Evolutionary conservation across 352 stramenopile species (phyloP).

Genomic region (Globisporangium okanoganense): DNA sequence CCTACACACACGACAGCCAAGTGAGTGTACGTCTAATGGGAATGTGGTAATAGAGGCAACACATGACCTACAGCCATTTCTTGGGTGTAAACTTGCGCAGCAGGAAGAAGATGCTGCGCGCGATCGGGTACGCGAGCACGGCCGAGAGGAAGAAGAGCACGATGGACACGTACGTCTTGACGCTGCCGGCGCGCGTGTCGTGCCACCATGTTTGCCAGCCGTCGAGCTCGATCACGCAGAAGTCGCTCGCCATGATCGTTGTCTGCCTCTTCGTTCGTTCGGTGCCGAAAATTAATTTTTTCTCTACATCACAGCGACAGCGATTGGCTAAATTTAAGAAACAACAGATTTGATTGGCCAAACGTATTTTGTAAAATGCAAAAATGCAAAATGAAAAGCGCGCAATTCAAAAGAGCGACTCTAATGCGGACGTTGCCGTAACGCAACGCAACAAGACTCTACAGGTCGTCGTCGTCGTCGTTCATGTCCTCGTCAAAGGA

Average conservation of each 20-base stretch:
- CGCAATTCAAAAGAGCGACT: slow-evolving; percentile 7
- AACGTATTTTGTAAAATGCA: slow-evolving; percentile 10
- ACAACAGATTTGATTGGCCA: slow-evolving; percentile 20
- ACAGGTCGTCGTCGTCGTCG: slow-evolving; percentile 25
- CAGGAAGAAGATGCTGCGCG: slow-evolving; percentile 63
- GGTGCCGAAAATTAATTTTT: too few relatives aligned
- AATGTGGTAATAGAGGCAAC: not conserved
- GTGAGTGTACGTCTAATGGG: not conserved
- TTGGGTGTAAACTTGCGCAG: slow-evolving; percentile 45
- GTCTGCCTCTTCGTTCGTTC: too few relatives aligned
- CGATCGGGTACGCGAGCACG: slow-evolving; percentile 62
- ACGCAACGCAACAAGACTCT: not conserved
- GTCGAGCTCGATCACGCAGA: slow-evolving; percentile 45
- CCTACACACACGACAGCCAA: slow-evolving; percentile 13
- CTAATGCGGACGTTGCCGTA: not conserved
- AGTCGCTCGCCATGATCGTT: slow-evolving; percentile 17
- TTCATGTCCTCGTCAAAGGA: slow-evolving; percentile 34
- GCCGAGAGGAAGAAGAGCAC: slow-evolving; percentile 78
- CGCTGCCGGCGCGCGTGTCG: slow-evolving; percentile 37
- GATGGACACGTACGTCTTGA: slow-evolving; percentile 66
- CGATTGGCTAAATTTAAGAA: too few relatives aligned
- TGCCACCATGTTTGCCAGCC: slow-evolving; percentile 60
- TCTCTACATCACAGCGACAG: too few relatives aligned
- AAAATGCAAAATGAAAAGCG: not conserved
- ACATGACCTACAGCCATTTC: slow-evolving; percentile 44